phyloP scores from a whole-genome alignment of 768 basidiomycete species.

The Naematelia encephala region DNA sequence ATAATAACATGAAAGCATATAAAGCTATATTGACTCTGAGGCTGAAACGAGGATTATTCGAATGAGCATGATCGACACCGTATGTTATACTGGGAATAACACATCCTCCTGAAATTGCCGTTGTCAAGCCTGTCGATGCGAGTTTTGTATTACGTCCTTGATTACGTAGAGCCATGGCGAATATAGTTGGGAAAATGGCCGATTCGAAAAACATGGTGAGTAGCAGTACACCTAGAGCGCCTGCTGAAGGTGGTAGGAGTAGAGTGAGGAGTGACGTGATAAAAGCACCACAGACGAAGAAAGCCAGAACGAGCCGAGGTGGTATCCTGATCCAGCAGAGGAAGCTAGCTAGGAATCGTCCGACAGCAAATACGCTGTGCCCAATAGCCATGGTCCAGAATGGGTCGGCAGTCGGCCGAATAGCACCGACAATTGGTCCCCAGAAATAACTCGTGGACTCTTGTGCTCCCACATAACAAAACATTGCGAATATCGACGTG shows the following conservation, averaged over 20 bases:
- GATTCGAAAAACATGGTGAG: slow-evolving; percentile 41
- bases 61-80: slow-evolving; percentile 21
- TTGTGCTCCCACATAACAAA: slow-evolving; percentile 40
- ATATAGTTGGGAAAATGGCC: slow-evolving; percentile 44
- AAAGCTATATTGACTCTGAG: slow-evolving; percentile 10
- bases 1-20: slow-evolving; percentile 12
- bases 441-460: slow-evolving; percentile 38
- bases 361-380: slow-evolving; percentile 35
- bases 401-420: slow-evolving; percentile 23
- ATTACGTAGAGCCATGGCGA: slow-evolving; percentile 41
- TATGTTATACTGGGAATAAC: slow-evolving; percentile 35
- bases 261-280: slow-evolving; percentile 26
- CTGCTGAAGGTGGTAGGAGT: slow-evolving; percentile 21
- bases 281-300: slow-evolving; percentile 34
- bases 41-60: slow-evolving; percentile 5
- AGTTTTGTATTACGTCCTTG: slow-evolving; percentile 43
- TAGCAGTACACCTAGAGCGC: slow-evolving; percentile 27
- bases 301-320: slow-evolving; percentile 30
- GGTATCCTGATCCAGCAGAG: slow-evolving; percentile 37
- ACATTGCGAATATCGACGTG: slow-evolving; percentile 31
- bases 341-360: slow-evolving; percentile 37
- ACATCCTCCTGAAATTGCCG: slow-evolving; percentile 36
- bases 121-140: slow-evolving; percentile 29
- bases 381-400: slow-evolving; percentile 27
- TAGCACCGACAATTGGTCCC: slow-evolving; percentile 10